Evolutionary conservation across 2,329 filamentous ascomycete genomes (phyloP), one percentile per base, ranked within the genome.

Genomic region (Calonectria pauciramosa): DNA sequence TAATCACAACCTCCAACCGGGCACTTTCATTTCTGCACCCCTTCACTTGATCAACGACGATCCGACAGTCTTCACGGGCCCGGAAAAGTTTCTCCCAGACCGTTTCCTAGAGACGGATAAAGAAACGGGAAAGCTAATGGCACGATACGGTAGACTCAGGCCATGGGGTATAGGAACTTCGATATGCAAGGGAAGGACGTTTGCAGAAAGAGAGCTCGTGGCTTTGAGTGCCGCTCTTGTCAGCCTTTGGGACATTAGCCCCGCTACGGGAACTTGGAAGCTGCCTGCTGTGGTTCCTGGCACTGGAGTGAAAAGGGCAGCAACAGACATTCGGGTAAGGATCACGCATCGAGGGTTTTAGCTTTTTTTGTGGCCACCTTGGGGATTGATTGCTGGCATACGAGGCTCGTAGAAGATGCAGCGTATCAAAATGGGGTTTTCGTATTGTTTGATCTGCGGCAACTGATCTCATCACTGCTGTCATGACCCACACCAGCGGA

Each of bases 131-230:
- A 77, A 68, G 3, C 23, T 20, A 10, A 66, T 60, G 1, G 73
- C 80, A 26, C 64, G 70, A 30, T 81, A 81, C 20, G 77, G 80
- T 30, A 74, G 71, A 20, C 49, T 81, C 9, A 79, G 74, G 30
- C 80, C 80, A 0, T 81, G 76, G 80, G 80, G 80, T 8, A 23
- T 72, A 3, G 80, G 80, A 3, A 34, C 74, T 49, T 75, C 64
- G 1, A 78, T 81, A 65, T 81, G 78, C 30, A 81, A 80, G 66
- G 80, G 80, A 1, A 73, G 80, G 10, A 78, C 78, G 0, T 81
- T 81, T 68, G 80, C 80, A 1, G 80, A 80, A 8, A 81, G 79
- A 26, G 77, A 80, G 34, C 75, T 81, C 5, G 64, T 80, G 20
- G 52, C 68, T 14, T 44, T 77, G 7, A 69, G 68, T 1, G 77